phyloP scores from a whole-genome alignment of 169 alveolate genomes.

The Plasmodium knowlesi region DNA sequence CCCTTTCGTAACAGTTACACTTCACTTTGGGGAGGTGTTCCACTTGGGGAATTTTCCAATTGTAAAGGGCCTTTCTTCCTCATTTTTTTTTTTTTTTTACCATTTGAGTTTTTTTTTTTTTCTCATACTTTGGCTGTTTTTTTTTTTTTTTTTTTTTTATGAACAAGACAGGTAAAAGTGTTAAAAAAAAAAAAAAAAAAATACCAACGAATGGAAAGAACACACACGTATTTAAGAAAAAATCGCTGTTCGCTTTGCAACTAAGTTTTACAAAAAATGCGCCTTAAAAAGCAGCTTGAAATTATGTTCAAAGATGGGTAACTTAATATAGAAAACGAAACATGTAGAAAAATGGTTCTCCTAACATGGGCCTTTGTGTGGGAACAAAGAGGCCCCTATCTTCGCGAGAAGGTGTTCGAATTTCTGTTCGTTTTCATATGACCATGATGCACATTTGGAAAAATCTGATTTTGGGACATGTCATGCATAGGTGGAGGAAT shows the following conservation, averaged over 20 bases:
- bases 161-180: neutral
- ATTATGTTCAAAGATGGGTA: neutral
- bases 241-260: neutral
- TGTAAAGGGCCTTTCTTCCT: neutral
- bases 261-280: neutral
- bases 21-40: neutral
- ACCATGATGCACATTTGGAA: conserved; percentile 19
- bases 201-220: neutral
- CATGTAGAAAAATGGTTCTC: neutral
- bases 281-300: neutral
- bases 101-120: neutral
- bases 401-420: conserved; percentile 19
- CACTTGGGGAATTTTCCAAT: neutral
- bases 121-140: neutral
- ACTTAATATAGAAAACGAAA: neutral
- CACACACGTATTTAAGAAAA: neutral
- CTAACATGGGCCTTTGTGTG: neutral
- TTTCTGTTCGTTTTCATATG: conserved; percentile 29
- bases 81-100: neutral
- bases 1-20: neutral
- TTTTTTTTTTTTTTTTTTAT: neutral
- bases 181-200: neutral
- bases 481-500: conserved; percentile 28
- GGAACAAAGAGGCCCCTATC: neutral
- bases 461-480: conserved; percentile 2